A percentile compares a stretch with the other conserved stretches of the same genome.
phyloP scores from a whole-genome alignment of 2,329 filamentous ascomycete species.

The Claviceps spartinae region DNA sequence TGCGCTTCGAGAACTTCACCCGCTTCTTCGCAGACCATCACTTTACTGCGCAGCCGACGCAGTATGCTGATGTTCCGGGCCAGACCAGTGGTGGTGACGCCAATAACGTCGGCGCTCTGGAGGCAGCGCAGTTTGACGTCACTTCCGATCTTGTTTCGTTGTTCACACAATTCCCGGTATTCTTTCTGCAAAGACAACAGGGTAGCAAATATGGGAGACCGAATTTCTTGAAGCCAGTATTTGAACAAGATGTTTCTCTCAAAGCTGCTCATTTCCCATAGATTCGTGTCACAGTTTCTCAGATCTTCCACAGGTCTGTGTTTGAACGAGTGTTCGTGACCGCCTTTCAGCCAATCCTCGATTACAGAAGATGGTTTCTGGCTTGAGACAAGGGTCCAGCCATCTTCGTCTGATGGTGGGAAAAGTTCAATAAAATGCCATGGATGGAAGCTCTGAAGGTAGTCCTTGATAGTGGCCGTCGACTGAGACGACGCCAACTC shows the following conservation, averaged over 20 bases:
- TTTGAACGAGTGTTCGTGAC: neutral
- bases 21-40: constrained; percentile 55
- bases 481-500: neutral
- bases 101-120: constrained; percentile 33
- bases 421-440: neutral
- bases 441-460: neutral
- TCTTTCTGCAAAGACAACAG: neutral
- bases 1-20: constrained; percentile 55
- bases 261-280: neutral
- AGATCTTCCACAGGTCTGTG: neutral
- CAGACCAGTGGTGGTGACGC: constrained; percentile 46
- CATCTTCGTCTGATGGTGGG: neutral
- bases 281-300: neutral
- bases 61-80: constrained; percentile 37
- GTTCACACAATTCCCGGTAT: neutral
- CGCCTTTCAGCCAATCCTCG: neutral
- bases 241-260: neutral
- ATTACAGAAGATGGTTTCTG: neutral
- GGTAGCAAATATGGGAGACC: neutral
- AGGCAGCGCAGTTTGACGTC: constrained; percentile 11
- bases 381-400: neutral
- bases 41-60: constrained; percentile 34
- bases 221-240: neutral
- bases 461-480: neutral
- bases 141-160: neutral